phyloP scores from a whole-genome alignment of 768 basidiomycete species.

The Trametes villosa region DNA sequence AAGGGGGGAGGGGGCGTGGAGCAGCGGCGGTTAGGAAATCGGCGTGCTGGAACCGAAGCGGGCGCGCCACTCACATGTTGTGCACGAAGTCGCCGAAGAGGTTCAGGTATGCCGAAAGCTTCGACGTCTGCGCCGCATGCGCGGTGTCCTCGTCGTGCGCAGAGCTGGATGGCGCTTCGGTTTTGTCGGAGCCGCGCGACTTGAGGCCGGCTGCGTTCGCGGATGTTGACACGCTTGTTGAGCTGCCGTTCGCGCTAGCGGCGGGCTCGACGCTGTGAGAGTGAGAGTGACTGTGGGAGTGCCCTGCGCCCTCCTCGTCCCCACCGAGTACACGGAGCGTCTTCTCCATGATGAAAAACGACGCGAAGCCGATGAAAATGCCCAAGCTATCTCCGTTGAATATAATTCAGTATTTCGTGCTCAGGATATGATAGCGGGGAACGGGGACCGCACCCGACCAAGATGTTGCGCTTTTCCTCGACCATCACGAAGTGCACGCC shows the following conservation, averaged over 20 bases:
- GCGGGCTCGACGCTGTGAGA: constrained; percentile 49
- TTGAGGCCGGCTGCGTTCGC: constrained; percentile 52
- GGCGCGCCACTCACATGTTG: constrained; percentile 67
- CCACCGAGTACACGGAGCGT: constrained; percentile 80
- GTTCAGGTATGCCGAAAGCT: constrained; percentile 90
- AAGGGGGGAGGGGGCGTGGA: neutral
- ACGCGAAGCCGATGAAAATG: constrained; percentile 85
- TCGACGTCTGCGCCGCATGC: constrained; percentile 59
- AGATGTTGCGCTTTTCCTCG: constrained; percentile 88
- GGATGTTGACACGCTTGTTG: constrained; percentile 53
- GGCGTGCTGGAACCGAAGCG: constrained; percentile 16
- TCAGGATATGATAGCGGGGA: neutral
- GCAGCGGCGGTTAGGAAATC: constrained; percentile 2
- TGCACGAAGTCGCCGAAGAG: constrained; percentile 93
- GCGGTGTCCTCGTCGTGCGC: constrained; percentile 31
- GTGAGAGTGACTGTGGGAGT: constrained; percentile 65
- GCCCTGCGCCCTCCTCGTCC: constrained; percentile 50
- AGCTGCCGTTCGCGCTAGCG: constrained; percentile 36
- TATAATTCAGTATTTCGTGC: constrained; percentile 3
- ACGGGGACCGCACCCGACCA: constrained; percentile 66
- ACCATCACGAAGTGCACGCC: constrained; percentile 82
- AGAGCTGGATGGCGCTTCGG: constrained; percentile 20
- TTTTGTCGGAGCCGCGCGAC: constrained; percentile 43
- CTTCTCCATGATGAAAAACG: constrained; percentile 95
- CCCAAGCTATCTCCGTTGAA: constrained; percentile 53